These are phyloP conservation scores for Aspergillus sclerotioniger DNA, from an alignment of 495 filamentous ascomycete species.

Conservation along the genomic window DNA sequence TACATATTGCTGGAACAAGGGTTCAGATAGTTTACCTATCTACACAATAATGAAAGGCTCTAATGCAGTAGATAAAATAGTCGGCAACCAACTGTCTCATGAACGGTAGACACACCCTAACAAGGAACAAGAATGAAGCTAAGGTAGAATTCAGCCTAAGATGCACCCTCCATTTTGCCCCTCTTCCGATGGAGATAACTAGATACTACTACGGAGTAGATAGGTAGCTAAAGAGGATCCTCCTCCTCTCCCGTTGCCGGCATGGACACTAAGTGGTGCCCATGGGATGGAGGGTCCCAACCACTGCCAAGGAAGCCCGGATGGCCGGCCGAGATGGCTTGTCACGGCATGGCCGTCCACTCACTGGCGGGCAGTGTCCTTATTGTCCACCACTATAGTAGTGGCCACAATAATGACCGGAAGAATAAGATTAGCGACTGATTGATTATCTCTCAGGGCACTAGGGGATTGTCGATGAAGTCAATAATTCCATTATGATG, in stretches of 20 bases:
- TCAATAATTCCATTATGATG: no score
- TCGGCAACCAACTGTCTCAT: no score
- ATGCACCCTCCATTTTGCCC: not conserved
- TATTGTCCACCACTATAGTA: no score
- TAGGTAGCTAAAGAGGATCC: not conserved
- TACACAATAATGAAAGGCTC: no score
- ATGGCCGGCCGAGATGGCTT: conserved; percentile 19
- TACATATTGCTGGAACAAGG: no score
- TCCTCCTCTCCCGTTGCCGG: no score
- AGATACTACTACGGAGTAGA: no score
- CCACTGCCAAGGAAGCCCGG: conserved; percentile 13
- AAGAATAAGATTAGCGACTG: no score
- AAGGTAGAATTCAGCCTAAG: not conserved
- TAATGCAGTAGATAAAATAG: not conserved
- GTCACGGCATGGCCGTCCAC: not conserved
- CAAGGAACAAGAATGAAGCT: not conserved
- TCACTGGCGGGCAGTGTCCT: not conserved
- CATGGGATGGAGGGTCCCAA: conserved; percentile 15
- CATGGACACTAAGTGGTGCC: not conserved
- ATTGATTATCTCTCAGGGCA: no score
- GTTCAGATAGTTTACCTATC: no score
- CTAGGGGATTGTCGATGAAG: no score
- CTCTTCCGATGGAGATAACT: not conserved
- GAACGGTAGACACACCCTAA: not conserved
- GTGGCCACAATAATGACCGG: no score